Base-by-base conservation (phyloP, 2,329 filamentous ascomycete genomes). In the Aspergillus quadricinctus region DNA sequence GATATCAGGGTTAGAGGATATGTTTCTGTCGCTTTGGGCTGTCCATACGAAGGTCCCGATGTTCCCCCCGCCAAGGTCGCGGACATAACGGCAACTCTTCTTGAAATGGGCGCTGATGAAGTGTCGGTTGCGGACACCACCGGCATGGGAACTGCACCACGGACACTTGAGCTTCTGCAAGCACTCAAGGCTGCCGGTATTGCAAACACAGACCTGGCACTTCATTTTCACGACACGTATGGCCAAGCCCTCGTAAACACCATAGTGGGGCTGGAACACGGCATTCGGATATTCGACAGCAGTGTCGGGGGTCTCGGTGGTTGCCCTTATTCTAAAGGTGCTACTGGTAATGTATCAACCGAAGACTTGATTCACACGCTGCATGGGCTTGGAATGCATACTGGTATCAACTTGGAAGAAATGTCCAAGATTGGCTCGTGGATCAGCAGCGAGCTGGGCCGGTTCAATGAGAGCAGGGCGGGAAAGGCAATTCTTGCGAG, bases 181-280 rank as follows among this genome's bases (percentile, higher is more conserved):
- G 81, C 83, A 2, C 69, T 88, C 52, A 78, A 78, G 29, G 81
- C 83, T 19, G 84, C 84, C 1, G 85, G 85, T 0, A 80, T 88
- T 51, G 78, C 81, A 52, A 81, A 78, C 53, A 79, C 78, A 40
- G 84, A 87, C 59, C 64, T 88, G 9, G 85, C 84, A 1, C 72
- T 87, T 56, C 85, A 88, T 66, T 87, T 87, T 66, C 85, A 88
- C 63, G 85, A 88, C 63, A 87, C 85, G 0, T 87, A 86, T 63
- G 85, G 84, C 1, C 83, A 86, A 66, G 85, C 85, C 2, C 69
- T 88, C 48, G 81, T 87, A 9, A 88, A 88, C 58, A 82, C 82
- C 0, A 77, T 87, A 10, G 82, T 87, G 0, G 82, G 80, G 1
- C 70, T 87, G 10, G 85, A 87, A 64, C 81, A 85, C 64, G 85